A percentile compares a stretch with the other conserved stretches of the same genome.
These are phyloP conservation scores for Scheffersomyces parashehatae DNA, from an alignment of 1,139 yeast species.

Conservation along the genomic window DNA sequence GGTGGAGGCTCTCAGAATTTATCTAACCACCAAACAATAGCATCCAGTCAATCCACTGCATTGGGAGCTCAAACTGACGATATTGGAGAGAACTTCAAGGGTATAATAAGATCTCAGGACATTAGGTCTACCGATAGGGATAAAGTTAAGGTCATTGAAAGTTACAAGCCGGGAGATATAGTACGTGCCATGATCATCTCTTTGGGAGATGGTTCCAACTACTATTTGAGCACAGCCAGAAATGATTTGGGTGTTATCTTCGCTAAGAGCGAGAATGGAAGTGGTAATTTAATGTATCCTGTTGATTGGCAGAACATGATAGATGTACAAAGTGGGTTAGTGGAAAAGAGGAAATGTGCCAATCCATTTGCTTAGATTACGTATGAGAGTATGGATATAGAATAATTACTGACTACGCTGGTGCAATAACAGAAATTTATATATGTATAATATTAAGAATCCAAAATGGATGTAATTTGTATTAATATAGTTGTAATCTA, in stretches of 20 bases:
- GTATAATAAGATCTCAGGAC: slow-evolving; percentile 84
- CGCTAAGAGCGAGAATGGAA: slow-evolving; percentile 69
- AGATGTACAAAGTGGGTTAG: slow-evolving; percentile 67
- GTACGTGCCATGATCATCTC: slow-evolving; percentile 81
- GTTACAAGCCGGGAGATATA: slow-evolving; percentile 90
- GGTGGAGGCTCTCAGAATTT: slow-evolving; percentile 58
- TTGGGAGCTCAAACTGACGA: slow-evolving; percentile 54
- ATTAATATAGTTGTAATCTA: too few relatives aligned
- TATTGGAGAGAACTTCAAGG: slow-evolving; percentile 89
- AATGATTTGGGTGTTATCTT: slow-evolving; percentile 93
- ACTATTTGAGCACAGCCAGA: slow-evolving; percentile 84
- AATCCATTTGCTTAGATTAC: slow-evolving; percentile 59
- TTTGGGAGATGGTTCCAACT: slow-evolving; percentile 90
- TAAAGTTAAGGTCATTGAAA: slow-evolving; percentile 72
- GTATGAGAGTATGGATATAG: too few relatives aligned
- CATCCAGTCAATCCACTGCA: slow-evolving; percentile 38
- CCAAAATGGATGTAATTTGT: too few relatives aligned
- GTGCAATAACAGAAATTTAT: too few relatives aligned
- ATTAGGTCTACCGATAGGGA: slow-evolving; percentile 91
- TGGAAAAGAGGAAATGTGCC: slow-evolving; percentile 88
- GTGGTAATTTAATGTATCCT: slow-evolving; percentile 84
- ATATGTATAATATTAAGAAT: too few relatives aligned
- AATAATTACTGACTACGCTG: too few relatives aligned
- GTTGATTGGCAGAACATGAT: slow-evolving; percentile 97
- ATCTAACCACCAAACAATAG: slow-evolving; percentile 45